phyloP scores from a whole-genome alignment of 306 rosid genomes.

The Styphnolobium japonicum region DNA sequence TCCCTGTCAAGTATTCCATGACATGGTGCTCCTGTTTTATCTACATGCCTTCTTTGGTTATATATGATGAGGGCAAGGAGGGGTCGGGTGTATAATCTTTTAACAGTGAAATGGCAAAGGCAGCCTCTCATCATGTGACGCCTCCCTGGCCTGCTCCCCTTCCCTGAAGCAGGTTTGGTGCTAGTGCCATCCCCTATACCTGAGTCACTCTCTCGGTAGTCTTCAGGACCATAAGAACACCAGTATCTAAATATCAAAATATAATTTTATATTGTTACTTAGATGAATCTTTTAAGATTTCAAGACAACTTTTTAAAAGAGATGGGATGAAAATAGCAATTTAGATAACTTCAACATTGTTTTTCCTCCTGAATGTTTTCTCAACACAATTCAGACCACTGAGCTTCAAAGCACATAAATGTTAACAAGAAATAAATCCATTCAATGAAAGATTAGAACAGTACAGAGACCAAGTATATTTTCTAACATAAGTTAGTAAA shows the following conservation, averaged over 20 bases:
- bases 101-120: conserved; percentile 78
- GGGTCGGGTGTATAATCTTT: conserved; percentile 66
- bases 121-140: conserved; percentile 93
- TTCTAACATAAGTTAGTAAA: neutral
- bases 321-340: neutral
- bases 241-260: conserved; percentile 54
- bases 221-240: conserved; percentile 95
- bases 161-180: conserved; percentile 68
- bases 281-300: conserved; percentile 1
- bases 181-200: conserved; percentile 39
- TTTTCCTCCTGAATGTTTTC: neutral
- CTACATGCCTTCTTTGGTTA: conserved; percentile 72
- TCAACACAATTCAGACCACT: neutral
- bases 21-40: conserved; percentile 73
- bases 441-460: neutral
- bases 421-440: neutral
- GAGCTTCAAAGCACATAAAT: neutral
- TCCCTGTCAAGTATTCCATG: conserved; percentile 71
- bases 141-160: conserved; percentile 86
- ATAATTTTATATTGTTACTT: neutral
- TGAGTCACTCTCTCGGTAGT: conserved; percentile 56
- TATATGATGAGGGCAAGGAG: conserved; percentile 64
- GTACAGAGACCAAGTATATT: neutral
- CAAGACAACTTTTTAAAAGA: neutral
- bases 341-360: neutral